Evolutionary conservation across 257 asterid species (phyloP).

Genomic region (Solanum bukasovii): DNA sequence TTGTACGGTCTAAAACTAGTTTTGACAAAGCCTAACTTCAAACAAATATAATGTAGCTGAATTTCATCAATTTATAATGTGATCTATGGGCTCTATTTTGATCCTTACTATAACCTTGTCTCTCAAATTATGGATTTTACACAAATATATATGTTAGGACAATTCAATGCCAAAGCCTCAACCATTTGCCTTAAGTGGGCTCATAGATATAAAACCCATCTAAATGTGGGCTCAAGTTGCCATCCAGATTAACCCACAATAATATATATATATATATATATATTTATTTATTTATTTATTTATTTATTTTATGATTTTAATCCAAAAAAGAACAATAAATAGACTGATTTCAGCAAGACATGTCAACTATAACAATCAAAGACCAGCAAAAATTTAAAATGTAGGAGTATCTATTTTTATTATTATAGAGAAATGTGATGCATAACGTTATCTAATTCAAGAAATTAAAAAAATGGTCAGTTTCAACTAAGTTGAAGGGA

Average conservation of each 20-base stretch:
- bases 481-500: background rate
- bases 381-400: background rate
- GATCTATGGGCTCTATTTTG: background rate
- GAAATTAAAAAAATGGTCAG: background rate
- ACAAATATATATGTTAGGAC: background rate
- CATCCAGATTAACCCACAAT: too few relatives aligned
- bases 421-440: background rate
- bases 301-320: background rate
- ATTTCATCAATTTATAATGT: background rate
- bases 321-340: background rate
- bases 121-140: background rate
- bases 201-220: background rate
- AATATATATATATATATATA: too few relatives aligned
- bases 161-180: background rate
- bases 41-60: background rate
- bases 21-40: too few relatives aligned
- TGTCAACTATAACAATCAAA: background rate
- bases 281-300: background rate
- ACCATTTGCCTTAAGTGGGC: background rate
- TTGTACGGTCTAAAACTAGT: too few relatives aligned
- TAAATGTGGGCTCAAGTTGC: background rate
- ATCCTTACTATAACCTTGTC: background rate
- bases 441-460: background rate
- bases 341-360: background rate
- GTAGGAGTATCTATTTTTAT: background rate